Percentiles rank a stretch among this genome's conserved stretches.
Conservation (phyloP, 2,329 filamentous ascomycete genomes). For the Rutstroemia sp. region DNA sequence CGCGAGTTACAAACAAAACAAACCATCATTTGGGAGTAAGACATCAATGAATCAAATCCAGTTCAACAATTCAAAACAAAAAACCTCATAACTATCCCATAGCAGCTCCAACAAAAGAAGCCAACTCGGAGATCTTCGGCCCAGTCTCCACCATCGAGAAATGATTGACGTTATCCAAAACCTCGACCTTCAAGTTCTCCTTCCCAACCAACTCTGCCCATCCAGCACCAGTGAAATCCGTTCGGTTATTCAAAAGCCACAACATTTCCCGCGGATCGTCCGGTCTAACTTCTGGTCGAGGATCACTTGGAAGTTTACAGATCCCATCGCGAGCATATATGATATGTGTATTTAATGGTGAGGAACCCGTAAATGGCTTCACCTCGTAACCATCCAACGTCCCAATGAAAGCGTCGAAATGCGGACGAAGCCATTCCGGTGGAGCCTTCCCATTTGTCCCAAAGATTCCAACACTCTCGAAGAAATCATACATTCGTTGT, state of each 20-base stretch:
- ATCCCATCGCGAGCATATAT: constrained; percentile 69
- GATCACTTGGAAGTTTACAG: constrained; percentile 56
- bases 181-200: neutral
- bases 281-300: constrained; percentile 52
- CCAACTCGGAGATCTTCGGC: neutral
- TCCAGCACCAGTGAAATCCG: constrained; percentile 60
- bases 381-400: constrained; percentile 64
- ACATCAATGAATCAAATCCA: too few relatives aligned
- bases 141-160: neutral
- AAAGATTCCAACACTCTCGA: constrained; percentile 62
- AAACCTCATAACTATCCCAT: neutral
- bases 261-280: constrained; percentile 46
- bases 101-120: neutral
- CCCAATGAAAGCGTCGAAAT: constrained; percentile 60
- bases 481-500: constrained; percentile 43
- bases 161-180: neutral
- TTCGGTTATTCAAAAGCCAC: constrained; percentile 66
- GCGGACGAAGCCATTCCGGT: constrained; percentile 64
- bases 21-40: too few relatives aligned
- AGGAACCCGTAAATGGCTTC: constrained; percentile 49
- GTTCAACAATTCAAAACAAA: too few relatives aligned
- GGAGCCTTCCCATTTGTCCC: constrained; percentile 43
- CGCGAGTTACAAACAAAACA: too few relatives aligned
- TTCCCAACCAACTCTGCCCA: constrained; percentile 38
- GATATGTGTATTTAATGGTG: constrained; percentile 51